phyloP scores from a whole-genome alignment of 306 rosid genomes.

The Cucurbita argyrosperma region DNA sequence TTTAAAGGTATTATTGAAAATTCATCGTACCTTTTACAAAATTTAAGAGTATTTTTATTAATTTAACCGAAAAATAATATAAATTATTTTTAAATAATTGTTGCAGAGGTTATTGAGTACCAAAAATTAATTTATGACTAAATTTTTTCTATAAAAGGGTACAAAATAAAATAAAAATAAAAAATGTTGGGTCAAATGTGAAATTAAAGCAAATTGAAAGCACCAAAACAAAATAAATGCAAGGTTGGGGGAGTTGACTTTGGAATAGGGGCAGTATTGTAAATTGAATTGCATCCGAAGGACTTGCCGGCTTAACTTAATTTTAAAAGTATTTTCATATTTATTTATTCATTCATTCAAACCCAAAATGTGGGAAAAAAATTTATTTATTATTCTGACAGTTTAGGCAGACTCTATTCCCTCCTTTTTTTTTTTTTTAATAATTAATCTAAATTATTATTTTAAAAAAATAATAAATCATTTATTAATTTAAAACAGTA shows the following conservation, averaged over 20 bases:
- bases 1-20: no score
- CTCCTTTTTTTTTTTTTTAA: no score
- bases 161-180: background rate
- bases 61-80: no score
- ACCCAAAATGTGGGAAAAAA: background rate
- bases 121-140: no score
- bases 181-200: background rate
- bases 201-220: background rate
- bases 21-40: no score
- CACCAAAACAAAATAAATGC: background rate
- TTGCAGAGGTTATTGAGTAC: no score
- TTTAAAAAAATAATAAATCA: background rate
- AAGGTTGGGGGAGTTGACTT: constrained; percentile 15
- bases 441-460: background rate
- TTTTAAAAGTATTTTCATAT: background rate
- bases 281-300: constrained; percentile 7
- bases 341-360: background rate
- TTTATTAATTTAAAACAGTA: background rate
- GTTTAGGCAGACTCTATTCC: background rate
- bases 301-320: background rate
- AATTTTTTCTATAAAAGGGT: background rate
- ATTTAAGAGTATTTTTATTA: no score
- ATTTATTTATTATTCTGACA: background rate
- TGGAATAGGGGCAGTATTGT: background rate
- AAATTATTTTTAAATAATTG: no score